These are phyloP conservation scores for Penicillium paxilli DNA, from an alignment of 495 filamentous ascomycete species.

Conservation along the genomic window DNA sequence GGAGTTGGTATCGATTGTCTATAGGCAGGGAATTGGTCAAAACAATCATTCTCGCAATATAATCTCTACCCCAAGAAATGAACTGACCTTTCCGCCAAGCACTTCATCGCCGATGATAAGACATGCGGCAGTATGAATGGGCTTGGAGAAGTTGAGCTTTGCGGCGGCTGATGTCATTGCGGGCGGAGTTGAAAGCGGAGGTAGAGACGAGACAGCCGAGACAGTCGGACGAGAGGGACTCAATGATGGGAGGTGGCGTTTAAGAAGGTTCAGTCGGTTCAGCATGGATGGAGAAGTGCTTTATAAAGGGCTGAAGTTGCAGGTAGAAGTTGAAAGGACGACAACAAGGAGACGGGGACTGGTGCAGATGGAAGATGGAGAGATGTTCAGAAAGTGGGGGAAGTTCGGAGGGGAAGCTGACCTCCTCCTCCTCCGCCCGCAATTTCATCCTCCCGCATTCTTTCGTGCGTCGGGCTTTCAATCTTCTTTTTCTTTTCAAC, in stretches of 20 bases:
- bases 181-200: slow-evolving; percentile 21
- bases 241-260: slow-evolving; percentile 69
- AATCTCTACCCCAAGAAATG: not conserved
- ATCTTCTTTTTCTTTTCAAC: too few relatives aligned
- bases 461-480: too few relatives aligned
- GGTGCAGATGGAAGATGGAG: not conserved
- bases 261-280: slow-evolving; percentile 67
- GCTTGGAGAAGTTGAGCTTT: slow-evolving; percentile 41
- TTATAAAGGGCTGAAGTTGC: not conserved
- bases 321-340: not conserved
- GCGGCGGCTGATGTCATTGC: slow-evolving; percentile 59
- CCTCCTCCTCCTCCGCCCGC: slow-evolving; percentile 25
- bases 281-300: slow-evolving; percentile 57
- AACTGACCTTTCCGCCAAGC: slow-evolving; percentile 83
- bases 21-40: not conserved
- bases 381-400: slow-evolving; percentile 1
- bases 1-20: slow-evolving; percentile 92
- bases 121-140: slow-evolving; percentile 88
- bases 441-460: slow-evolving; percentile 14
- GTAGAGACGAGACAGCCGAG: slow-evolving; percentile 33
- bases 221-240: slow-evolving; percentile 38
- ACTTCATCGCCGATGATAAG: slow-evolving; percentile 97
- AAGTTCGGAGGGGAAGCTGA: slow-evolving; percentile 15
- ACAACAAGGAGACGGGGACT: not conserved
- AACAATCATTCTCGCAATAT: not conserved